Conservation (phyloP, 257 asterid species). For the Solanum bulbocastanum region DNA sequence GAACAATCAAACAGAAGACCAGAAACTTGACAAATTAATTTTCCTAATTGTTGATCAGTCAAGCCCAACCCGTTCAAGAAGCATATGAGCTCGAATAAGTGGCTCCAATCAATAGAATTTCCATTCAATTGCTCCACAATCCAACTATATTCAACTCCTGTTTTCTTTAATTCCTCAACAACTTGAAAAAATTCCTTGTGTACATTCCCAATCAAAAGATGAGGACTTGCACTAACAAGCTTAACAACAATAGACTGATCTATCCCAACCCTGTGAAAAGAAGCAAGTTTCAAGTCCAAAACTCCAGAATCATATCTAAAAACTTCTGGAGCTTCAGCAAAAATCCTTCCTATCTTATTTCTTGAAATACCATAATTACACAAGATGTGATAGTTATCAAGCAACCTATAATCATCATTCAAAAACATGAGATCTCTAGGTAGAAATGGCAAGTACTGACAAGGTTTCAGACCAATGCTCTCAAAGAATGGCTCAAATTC, state of each 20-base stretch:
- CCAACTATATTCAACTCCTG: constrained; percentile 31
- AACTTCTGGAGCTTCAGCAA: constrained; percentile 40
- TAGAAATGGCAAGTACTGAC: constrained; percentile 37
- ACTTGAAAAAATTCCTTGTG: constrained; percentile 22
- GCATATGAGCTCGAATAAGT: constrained; percentile 28
- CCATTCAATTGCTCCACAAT: constrained; percentile 33
- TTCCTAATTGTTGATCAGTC: constrained; percentile 26
- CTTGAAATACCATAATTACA: constrained; percentile 54
- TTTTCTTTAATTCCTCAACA: constrained; percentile 27
- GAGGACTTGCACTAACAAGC: constrained; percentile 45
- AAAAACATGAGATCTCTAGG: constrained; percentile 52
- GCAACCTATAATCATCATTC: constrained; percentile 47
- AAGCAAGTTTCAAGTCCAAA: constrained; percentile 34
- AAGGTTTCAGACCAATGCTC: constrained; percentile 59
- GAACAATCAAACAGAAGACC: constrained; percentile 43
- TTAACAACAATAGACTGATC: constrained; percentile 38
- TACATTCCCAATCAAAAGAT: constrained; percentile 29
- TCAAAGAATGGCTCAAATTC: constrained; percentile 87
- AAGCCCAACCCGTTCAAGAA: constrained; percentile 30
- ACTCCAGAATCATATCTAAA: constrained; percentile 34
- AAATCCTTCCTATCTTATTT: constrained; percentile 48
- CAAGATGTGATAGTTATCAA: constrained; percentile 52
- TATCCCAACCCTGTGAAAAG: constrained; percentile 36
- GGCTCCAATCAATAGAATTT: constrained; percentile 36
- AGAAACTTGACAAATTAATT: constrained; percentile 26